Conservation (phyloP, 2,329 filamentous ascomycete genomes). For the Penicillium sp. region DNA sequence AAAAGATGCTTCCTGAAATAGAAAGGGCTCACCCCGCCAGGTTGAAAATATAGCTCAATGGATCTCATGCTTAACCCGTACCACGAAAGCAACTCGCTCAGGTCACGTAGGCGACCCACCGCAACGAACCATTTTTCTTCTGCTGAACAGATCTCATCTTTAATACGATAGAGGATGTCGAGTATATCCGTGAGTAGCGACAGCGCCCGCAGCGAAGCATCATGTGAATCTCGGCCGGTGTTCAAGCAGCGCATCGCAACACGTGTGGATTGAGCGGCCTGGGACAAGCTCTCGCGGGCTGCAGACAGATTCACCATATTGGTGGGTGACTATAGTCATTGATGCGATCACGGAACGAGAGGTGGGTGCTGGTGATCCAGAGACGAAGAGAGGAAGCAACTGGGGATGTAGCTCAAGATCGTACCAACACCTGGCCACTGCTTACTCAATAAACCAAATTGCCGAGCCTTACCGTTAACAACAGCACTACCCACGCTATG, state of each 20-base stretch:
- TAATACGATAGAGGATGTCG: conserved; percentile 24
- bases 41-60: conserved; percentile 32
- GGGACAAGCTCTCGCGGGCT: conserved; percentile 4
- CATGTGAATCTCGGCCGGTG: conserved; percentile 21
- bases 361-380: neutral
- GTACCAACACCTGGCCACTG: neutral
- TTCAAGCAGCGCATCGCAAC: conserved; percentile 2
- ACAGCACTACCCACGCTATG: neutral
- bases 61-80: conserved; percentile 25
- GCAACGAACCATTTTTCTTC: conserved; percentile 27
- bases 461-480: neutral
- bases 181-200: conserved; percentile 22
- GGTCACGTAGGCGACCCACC: conserved; percentile 13
- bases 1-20: conserved; percentile 28
- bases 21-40: conserved; percentile 27
- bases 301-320: conserved; percentile 9
- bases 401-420: neutral
- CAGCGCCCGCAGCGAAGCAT: conserved; percentile 22
- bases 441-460: neutral
- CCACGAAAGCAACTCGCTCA: conserved; percentile 23
- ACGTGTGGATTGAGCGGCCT: neutral
- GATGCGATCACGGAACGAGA: neutral
- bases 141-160: conserved; percentile 23
- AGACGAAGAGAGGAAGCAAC: neutral
- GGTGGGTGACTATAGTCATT: neutral